A percentile compares a stretch with the other conserved stretches of the same genome.
phyloP scores from a whole-genome alignment of 345 rosid species.

The Citrus medica region DNA sequence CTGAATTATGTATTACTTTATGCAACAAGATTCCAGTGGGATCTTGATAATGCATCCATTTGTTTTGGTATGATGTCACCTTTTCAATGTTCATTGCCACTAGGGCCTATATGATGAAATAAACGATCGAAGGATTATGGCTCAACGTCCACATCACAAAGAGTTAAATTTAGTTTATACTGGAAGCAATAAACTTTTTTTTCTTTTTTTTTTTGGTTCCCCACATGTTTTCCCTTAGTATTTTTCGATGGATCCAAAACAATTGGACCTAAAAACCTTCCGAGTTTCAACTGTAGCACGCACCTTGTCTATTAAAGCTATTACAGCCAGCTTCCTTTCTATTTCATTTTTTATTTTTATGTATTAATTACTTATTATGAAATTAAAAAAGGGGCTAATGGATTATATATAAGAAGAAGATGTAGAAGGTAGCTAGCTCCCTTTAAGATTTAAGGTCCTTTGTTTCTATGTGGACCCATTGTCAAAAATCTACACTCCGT shows the following conservation, averaged over 20 bases:
- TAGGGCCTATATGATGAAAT: neutral
- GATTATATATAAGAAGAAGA: neutral
- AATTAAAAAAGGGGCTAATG: neutral
- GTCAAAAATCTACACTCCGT: neutral
- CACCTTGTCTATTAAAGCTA: slow-evolving; percentile 48
- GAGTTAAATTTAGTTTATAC: slow-evolving; percentile 17
- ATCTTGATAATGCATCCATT: neutral
- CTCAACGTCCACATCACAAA: slow-evolving; percentile 20
- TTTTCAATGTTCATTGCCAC: slow-evolving; percentile 8
- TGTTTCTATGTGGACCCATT: neutral
- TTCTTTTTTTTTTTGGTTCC: neutral
- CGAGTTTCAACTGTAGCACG: slow-evolving; percentile 32
- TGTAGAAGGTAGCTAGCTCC: neutral
- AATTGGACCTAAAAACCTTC: slow-evolving; percentile 21
- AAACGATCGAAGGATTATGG: slow-evolving; percentile 11
- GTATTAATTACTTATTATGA: neutral
- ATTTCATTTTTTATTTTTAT: slow-evolving; percentile 15
- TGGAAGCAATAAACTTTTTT: slow-evolving; percentile 18
- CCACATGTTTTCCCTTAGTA: slow-evolving; percentile 22
- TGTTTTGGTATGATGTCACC: slow-evolving; percentile 23
- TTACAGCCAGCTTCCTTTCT: slow-evolving; percentile 33
- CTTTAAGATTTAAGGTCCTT: too few species aligned
- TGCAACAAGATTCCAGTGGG: neutral
- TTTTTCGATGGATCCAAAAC: slow-evolving; percentile 29
- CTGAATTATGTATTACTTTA: too few species aligned